Evolutionary conservation across 768 basidiomycete genomes (phyloP).

Genomic region (Leccinum disarticulatum): DNA sequence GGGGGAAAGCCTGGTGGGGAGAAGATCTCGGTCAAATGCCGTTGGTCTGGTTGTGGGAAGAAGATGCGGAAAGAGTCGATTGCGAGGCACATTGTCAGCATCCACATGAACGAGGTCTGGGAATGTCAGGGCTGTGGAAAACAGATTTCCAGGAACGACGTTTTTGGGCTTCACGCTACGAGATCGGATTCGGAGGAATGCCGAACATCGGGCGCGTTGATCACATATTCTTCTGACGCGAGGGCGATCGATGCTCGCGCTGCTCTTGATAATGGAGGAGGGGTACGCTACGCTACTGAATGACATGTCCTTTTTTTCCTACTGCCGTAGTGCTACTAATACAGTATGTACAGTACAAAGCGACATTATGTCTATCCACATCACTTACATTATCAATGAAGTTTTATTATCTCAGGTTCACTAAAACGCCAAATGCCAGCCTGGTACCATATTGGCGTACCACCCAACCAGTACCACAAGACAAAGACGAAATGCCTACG

Average conservation of each 20-base stretch:
- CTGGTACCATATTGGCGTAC: too few relatives aligned
- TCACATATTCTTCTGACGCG: slow-evolving; percentile 10
- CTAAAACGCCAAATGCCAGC: too few relatives aligned
- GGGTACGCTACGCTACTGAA: not conserved
- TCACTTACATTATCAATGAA: too few relatives aligned
- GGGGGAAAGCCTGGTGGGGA: slow-evolving; percentile 8
- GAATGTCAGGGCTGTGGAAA: slow-evolving; percentile 16
- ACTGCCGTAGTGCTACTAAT: too few relatives aligned
- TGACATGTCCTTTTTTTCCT: not conserved
- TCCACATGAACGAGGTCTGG: slow-evolving; percentile 20
- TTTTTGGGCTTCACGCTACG: slow-evolving; percentile 6
- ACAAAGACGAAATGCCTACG: too few relatives aligned
- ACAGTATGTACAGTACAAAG: too few relatives aligned
- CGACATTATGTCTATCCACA: not conserved
- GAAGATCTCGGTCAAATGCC: slow-evolving; percentile 6
- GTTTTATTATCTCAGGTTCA: too few relatives aligned
- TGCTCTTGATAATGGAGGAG: slow-evolving; percentile 9
- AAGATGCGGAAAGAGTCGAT: slow-evolving; percentile 28
- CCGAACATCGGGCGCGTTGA: slow-evolving; percentile 3
- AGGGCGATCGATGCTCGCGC: slow-evolving; percentile 1
- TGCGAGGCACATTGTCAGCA: slow-evolving; percentile 12
- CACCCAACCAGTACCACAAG: too few relatives aligned
- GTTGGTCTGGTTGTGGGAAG: slow-evolving; percentile 15
- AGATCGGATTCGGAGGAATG: slow-evolving; percentile 4
- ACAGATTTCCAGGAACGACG: slow-evolving; percentile 10